A percentile compares a stretch with the other conserved stretches of the same genome.
phyloP scores from a whole-genome alignment of 495 filamentous ascomycete species.

The Trichoderma gamsii region DNA sequence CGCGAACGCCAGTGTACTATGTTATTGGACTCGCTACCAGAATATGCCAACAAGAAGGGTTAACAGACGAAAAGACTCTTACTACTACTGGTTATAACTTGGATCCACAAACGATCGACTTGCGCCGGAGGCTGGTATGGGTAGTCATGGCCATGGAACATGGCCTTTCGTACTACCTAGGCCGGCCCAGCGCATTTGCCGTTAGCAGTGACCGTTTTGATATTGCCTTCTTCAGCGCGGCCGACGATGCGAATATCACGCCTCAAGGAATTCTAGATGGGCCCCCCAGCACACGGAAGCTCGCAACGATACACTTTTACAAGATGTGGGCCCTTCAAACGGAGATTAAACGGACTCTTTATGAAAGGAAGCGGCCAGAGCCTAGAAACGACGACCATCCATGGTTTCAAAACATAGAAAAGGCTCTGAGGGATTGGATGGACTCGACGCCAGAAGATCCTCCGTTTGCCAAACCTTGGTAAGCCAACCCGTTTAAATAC shows the following conservation, averaged over 20 bases:
- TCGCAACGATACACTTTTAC: conserved; percentile 84
- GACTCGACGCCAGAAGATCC: conserved; percentile 40
- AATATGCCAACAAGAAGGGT: conserved; percentile 77
- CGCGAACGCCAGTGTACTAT: conserved; percentile 83
- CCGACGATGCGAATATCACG: conserved; percentile 75
- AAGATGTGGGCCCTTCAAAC: conserved; percentile 84
- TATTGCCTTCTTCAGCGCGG: conserved; percentile 71
- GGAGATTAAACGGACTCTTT: conserved; percentile 77
- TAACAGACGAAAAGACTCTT: conserved; percentile 81
- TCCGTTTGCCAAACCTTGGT: conserved; percentile 50
- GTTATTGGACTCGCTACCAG: conserved; percentile 79
- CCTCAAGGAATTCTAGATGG: conserved; percentile 66
- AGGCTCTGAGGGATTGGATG: conserved; percentile 68
- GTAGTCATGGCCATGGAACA: conserved; percentile 77
- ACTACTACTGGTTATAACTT: conserved; percentile 45
- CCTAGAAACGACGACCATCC: conserved; percentile 70
- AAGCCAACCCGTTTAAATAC: too few relatives aligned
- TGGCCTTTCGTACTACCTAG: conserved; percentile 78
- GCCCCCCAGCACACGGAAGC: conserved; percentile 66
- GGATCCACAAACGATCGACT: conserved; percentile 71
- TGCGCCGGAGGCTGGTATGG: conserved; percentile 84
- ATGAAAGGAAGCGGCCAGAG: conserved; percentile 67
- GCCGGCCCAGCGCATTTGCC: conserved; percentile 75
- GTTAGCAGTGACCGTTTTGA: conserved; percentile 72
- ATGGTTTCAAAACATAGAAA: conserved; percentile 77